Conservation (phyloP, 108 stramenopile genomes). For the Cyclotella choctawhatcheeana region DNA sequence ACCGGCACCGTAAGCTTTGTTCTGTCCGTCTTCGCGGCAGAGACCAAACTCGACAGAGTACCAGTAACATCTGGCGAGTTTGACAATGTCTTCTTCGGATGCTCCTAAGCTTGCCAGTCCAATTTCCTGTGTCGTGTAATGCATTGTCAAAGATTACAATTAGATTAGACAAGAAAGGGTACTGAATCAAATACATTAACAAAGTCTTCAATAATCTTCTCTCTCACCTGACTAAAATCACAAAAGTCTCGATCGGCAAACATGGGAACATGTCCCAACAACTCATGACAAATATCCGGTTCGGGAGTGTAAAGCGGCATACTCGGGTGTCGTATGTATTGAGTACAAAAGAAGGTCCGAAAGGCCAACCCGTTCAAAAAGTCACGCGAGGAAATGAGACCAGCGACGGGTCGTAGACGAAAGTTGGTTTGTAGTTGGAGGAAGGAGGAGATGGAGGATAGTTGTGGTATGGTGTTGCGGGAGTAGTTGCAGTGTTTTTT, state of each 20-base stretch:
- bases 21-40: slow-evolving; percentile 77
- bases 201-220: not conserved
- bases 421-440: slow-evolving; percentile 82
- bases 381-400: slow-evolving; percentile 95
- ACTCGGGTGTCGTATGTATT: slow-evolving; percentile 94
- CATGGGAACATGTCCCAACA: slow-evolving; percentile 90
- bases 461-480: slow-evolving; percentile 88
- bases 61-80: slow-evolving; percentile 94
- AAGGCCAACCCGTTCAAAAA: slow-evolving; percentile 97
- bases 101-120: slow-evolving; percentile 96
- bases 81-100: slow-evolving; percentile 90
- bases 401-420: slow-evolving; percentile 92
- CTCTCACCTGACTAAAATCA: slow-evolving; percentile 78
- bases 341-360: slow-evolving; percentile 95
- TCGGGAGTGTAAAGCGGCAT: slow-evolving; percentile 92
- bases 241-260: slow-evolving; percentile 97
- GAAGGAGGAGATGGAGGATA: slow-evolving; percentile 85
- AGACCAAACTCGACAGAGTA: slow-evolving; percentile 97
- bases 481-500: slow-evolving; percentile 88
- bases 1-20: slow-evolving; percentile 97
- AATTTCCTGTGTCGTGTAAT: slow-evolving; percentile 70
- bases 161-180: no score
- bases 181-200: no score
- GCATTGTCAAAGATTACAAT: no score
- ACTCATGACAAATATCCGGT: slow-evolving; percentile 97